phyloP scores from a whole-genome alignment of 1,284 basidiomycete genomes.

The Cryptococcus sp. region DNA sequence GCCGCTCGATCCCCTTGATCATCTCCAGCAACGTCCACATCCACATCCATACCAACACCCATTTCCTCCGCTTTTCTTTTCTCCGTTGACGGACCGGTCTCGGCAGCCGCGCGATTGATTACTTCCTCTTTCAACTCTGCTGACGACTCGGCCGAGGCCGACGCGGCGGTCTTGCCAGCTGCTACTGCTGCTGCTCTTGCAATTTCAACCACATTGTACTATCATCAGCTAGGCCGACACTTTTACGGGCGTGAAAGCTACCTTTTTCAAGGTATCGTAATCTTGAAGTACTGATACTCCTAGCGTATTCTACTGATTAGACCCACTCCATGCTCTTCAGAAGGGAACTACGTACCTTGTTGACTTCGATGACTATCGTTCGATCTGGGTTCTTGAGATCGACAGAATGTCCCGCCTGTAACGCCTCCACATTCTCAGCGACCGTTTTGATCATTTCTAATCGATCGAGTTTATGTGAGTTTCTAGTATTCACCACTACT shows the following conservation, averaged over 20 bases:
- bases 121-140: background rate
- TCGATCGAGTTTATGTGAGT: slow-evolving; percentile 31
- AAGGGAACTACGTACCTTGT: slow-evolving; percentile 24
- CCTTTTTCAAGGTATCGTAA: slow-evolving; percentile 38
- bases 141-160: background rate
- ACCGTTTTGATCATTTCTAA: slow-evolving; percentile 40
- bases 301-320: slow-evolving; percentile 19
- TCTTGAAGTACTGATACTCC: slow-evolving; percentile 36
- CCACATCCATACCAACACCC: background rate
- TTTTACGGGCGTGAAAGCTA: too few species aligned
- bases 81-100: background rate
- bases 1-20: background rate
- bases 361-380: slow-evolving; percentile 37
- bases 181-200: background rate
- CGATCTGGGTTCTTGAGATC: slow-evolving; percentile 37
- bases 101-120: background rate
- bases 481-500: slow-evolving; percentile 28
- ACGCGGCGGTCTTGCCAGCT: background rate
- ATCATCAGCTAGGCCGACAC: background rate
- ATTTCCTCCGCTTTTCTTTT: background rate
- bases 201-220: background rate
- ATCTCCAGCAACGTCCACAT: background rate
- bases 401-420: slow-evolving; percentile 31
- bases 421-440: slow-evolving; percentile 30
- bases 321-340: background rate